Evolutionary conservation across 305 asterid genomes (phyloP), one percentile per base, ranked within the genome.

Genomic region (Fraxinus nigra): DNA sequence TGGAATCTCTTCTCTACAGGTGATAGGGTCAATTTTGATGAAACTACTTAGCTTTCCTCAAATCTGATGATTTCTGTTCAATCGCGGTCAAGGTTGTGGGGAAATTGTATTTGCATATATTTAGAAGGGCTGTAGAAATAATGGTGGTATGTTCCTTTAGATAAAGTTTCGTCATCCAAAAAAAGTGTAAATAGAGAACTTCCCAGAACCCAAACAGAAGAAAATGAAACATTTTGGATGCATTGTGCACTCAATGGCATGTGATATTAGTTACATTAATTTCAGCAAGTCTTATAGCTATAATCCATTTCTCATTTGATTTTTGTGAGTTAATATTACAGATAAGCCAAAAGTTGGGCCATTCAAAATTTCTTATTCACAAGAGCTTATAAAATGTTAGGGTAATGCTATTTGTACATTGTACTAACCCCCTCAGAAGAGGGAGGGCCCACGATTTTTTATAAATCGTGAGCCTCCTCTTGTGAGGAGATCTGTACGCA

Each of bases 1-100:
- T 95, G 87, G 82, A 90, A 88, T 80, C 8, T 86, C 78, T 92
- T 85, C 86, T 89, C 98, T 70, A 93, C 99, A 1, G 98, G 99
- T 75, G 94, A 92, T 85, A 89, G 96, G 84, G 94, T 95, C 86
- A 86, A 91, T 83, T 94, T 95, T 78, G 93, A 92, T 48, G 92
- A 88, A 86, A 78, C 89, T 82, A 77, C 81, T 51, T 89, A 86
- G 87, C 37, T 76, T 56, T 33, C 11, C 3, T 80, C 46, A 34
- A 32, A 69, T 38, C 75, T 59, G 77, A 14, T 28, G 22, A 59
- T 24, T 70, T 67, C 75, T 34, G 65, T 33, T 81, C n/a, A 30
- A 59, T 65, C n/a, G 10, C 75, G 35, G 59, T 6, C 69, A 32
- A 56, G 65, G 10, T 69, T 82, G 72, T 14, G 28, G 74, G 40